These are phyloP conservation scores for Populus tremula DNA, from an alignment of 345 rosid genomes.

Conservation along the genomic window DNA sequence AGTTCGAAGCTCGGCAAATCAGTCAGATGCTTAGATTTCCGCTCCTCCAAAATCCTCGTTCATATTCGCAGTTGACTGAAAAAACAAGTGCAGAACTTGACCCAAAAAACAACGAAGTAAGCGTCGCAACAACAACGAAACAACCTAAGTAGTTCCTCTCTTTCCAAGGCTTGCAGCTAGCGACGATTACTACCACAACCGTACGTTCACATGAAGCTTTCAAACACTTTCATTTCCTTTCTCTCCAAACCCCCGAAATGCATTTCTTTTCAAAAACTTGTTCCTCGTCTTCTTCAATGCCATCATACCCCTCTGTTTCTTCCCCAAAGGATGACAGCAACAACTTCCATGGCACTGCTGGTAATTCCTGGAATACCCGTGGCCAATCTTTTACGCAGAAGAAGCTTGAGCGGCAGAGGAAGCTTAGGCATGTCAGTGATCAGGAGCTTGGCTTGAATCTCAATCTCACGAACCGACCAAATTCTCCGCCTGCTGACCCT, in stretches of 20 bases:
- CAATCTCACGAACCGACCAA: slow-evolving; percentile 6
- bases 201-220: slow-evolving; percentile 24
- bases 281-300: slow-evolving; percentile 1
- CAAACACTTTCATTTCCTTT: background rate
- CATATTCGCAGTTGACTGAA: slow-evolving; percentile 13
- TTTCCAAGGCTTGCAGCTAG: background rate
- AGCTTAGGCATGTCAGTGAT: slow-evolving; percentile 45
- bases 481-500: slow-evolving; percentile 33
- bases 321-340: background rate
- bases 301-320: slow-evolving; percentile 4
- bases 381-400: slow-evolving; percentile 18
- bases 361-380: slow-evolving; percentile 2
- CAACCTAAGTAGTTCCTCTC: slow-evolving; percentile 18
- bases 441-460: slow-evolving; percentile 40
- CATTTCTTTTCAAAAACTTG: slow-evolving; percentile 7
- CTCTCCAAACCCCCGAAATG: slow-evolving; percentile 15
- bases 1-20: background rate
- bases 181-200: background rate
- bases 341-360: background rate
- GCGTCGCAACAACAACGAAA: slow-evolving; percentile 20
- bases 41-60: background rate
- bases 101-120: background rate
- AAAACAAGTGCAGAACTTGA: background rate
- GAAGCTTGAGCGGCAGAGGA: slow-evolving; percentile 50
- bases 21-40: background rate